A percentile compares a stretch with the other conserved stretches of the same genome.
These are phyloP conservation scores for Thielaviopsis ethacetica DNA, from an alignment of 2,329 filamentous ascomycete genomes.

Conservation along the genomic window DNA sequence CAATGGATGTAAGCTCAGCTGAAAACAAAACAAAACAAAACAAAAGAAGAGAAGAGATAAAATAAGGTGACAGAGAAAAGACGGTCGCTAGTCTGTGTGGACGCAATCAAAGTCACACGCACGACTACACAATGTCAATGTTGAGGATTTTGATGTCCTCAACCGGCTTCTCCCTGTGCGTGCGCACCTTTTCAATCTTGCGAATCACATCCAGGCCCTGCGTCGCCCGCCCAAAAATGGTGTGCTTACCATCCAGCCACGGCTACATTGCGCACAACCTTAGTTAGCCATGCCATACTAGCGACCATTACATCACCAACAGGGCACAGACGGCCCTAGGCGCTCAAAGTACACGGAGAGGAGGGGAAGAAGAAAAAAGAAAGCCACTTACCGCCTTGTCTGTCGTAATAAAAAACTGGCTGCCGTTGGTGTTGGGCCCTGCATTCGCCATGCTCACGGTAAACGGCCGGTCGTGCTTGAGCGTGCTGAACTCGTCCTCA, in stretches of 20 bases:
- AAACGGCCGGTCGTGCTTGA: slow-evolving; percentile 92
- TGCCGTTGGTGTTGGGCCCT: slow-evolving; percentile 85
- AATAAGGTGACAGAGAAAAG: no score
- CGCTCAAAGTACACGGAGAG: not conserved
- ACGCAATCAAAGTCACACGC: no score
- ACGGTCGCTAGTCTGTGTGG: no score
- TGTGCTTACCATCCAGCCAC: slow-evolving; percentile 93
- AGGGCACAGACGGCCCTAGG: no score
- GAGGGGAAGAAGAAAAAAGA: not conserved
- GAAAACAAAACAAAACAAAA: no score
- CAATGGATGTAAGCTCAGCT: no score
- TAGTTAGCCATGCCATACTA: slow-evolving; percentile 16
- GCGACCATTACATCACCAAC: not conserved
- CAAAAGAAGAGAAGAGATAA: no score
- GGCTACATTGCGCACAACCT: slow-evolving; percentile 30
- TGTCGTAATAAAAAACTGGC: slow-evolving; percentile 96
- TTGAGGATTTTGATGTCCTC: slow-evolving; percentile 96
- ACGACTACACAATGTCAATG: slow-evolving; percentile 43
- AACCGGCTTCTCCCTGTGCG: slow-evolving; percentile 82
- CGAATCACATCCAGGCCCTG: slow-evolving; percentile 89
- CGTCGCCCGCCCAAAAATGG: slow-evolving; percentile 81
- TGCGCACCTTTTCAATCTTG: slow-evolving; percentile 81
- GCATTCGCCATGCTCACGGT: slow-evolving; percentile 97
- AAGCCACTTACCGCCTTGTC: slow-evolving; percentile 62
- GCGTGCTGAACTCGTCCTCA: slow-evolving; percentile 77